Conservation (phyloP, 2,329 filamentous ascomycete species). For the Alternaria burnsii region DNA sequence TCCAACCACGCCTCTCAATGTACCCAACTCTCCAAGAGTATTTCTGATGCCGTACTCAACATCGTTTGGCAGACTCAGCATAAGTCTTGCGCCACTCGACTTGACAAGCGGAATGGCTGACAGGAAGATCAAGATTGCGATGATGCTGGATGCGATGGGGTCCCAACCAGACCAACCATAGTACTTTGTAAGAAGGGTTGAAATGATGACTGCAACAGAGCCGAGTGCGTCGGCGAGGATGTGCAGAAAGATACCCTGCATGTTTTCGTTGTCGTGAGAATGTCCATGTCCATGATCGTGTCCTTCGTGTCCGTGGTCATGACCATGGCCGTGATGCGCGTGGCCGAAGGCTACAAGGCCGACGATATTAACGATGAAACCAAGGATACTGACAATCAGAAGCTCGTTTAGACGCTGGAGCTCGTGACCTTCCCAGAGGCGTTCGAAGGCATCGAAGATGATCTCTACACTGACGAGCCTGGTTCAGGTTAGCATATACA, state of each 20-base stretch:
- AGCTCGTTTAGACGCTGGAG: constrained; percentile 86
- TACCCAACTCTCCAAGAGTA: constrained; percentile 81
- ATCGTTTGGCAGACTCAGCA: constrained; percentile 84
- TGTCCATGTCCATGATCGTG: constrained; percentile 42
- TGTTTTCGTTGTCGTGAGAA: constrained; percentile 91
- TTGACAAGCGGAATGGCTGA: constrained; percentile 88
- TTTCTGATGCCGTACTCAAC: constrained; percentile 89
- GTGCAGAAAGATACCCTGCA: constrained; percentile 97
- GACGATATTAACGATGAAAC: constrained; percentile 88
- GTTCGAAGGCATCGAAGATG: constrained; percentile 90
- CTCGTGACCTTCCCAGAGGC: constrained; percentile 82
- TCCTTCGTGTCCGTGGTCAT: constrained; percentile 48
- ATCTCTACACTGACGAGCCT: constrained; percentile 96
- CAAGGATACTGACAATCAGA: constrained; percentile 85
- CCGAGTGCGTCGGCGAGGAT: constrained; percentile 94
- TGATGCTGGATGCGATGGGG: constrained; percentile 90
- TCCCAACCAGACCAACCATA: constrained; percentile 95
- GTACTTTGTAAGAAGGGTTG: constrained; percentile 85
- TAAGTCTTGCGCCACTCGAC: constrained; percentile 80
- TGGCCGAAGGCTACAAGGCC: constrained; percentile 85
- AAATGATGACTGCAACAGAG: constrained; percentile 92
- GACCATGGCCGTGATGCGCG: constrained; percentile 65
- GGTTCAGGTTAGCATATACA: constrained; percentile 16
- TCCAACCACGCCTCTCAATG: constrained; percentile 81
- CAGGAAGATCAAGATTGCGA: constrained; percentile 91